Evolutionary conservation across 2,329 filamentous ascomycete species (phyloP), one percentile per base, ranked within the genome.

Genomic region (Verticillium longisporum): DNA sequence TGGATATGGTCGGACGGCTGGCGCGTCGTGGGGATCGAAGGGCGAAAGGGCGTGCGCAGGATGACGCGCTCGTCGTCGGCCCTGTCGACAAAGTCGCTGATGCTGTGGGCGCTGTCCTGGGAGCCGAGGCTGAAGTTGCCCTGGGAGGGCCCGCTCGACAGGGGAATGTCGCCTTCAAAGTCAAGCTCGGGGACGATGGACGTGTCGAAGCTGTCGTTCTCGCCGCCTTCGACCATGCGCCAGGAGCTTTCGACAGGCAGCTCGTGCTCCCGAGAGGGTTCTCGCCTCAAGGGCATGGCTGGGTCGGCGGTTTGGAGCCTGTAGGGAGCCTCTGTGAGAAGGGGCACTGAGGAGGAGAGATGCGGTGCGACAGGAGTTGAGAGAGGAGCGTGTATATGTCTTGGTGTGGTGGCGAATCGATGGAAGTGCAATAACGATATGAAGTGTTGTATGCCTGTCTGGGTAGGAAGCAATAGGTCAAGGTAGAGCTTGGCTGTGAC

Each of bases 191-290:
- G 77, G 15, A 84, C 71, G 60, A 84, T 75, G 10, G 79, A 79
- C 6, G 82, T 84, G 66, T 84, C 83, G 68, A 86, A 86, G 67
- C 82, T 85, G 68, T 86, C 83, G 69, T 85, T 80, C 61, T 85
- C 83, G 68, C 78, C 74, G 60, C 80, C 82, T 61, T 86, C 83
- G 13, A 86, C 82, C 73, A 86, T 78, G 66, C 83, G 83, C 83
- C 83, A 86, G 21, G 83, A 86, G 65, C 80, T 78, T 64, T 83
- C 81, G 53, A 83, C 75, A 38, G 78, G 77, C 15, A 78, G 68
- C 26, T 69, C 67, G 59, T 68, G 70, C 61, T 65, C 60, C 26
- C 64, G 60, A 13, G 55, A n/a, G 1, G n/a, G 41, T 9, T 38
- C 56, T 14, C 56, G 56, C 34, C 61, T 58, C 37, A 58, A 55